Percentiles rank a stretch among this genome's conserved stretches.
These are phyloP conservation scores for Bimuria novae-zelandiae DNA, from an alignment of 2,329 filamentous ascomycete species.

Conservation along the genomic window DNA sequence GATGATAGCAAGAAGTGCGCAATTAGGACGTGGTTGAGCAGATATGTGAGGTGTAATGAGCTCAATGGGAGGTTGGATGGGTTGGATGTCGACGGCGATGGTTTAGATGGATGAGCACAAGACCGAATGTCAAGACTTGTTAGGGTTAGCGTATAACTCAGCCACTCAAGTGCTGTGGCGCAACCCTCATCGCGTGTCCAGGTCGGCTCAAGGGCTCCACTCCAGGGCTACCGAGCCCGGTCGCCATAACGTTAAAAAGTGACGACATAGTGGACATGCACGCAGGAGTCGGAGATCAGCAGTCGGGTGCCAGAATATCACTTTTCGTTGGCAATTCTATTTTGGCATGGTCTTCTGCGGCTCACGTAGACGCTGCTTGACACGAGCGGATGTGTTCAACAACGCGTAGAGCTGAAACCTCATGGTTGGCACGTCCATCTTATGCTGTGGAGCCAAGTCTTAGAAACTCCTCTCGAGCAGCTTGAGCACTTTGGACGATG, in stretches of 20 bases:
- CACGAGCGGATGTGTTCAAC: constrained; percentile 21
- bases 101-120: constrained; percentile 5
- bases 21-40: not conserved
- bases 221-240: too few relatives aligned
- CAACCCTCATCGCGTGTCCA: not conserved
- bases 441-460: not conserved
- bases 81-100: not conserved
- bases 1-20: not conserved
- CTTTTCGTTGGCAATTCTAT: not conserved
- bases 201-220: too few relatives aligned
- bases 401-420: constrained; percentile 35
- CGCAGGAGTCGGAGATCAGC: not conserved
- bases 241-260: too few relatives aligned
- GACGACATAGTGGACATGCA: constrained; percentile 3
- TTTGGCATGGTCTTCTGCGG: constrained; percentile 25
- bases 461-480: too few relatives aligned
- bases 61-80: not conserved
- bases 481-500: not conserved
- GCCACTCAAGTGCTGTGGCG: constrained; percentile 4
- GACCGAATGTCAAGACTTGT: not conserved
- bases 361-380: constrained; percentile 31
- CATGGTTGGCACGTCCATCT: not conserved
- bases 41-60: not conserved
- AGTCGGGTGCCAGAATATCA: not conserved
- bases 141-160: not conserved